These are phyloP conservation scores for Eleusine coracana DNA, from an alignment of 176 grass and related monocot genomes.

Conservation along the genomic window DNA sequence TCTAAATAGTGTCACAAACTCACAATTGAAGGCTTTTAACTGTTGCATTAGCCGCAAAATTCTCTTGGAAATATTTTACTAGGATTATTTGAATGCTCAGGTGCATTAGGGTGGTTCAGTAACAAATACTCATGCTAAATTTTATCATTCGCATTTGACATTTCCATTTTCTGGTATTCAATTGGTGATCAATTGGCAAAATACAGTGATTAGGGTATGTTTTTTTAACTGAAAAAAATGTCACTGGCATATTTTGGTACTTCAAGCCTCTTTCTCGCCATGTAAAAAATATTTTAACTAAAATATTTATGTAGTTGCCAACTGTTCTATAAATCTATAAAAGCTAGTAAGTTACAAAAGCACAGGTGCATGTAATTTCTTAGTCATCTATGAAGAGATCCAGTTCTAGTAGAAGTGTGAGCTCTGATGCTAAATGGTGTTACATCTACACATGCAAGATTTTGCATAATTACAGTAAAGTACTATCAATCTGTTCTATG, in stretches of 20 bases:
- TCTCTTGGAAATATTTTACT: slow-evolving; percentile 8
- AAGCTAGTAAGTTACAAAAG: background rate
- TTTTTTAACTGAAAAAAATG: background rate
- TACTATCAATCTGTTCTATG: background rate
- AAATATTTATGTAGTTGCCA: background rate
- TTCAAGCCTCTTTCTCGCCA: background rate
- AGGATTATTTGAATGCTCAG: background rate
- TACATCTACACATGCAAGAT: background rate
- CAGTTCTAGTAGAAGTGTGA: background rate
- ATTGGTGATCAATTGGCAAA: background rate
- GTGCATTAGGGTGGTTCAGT: background rate
- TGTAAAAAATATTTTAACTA: too few species aligned
- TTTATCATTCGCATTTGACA: background rate
- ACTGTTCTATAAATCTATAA: background rate
- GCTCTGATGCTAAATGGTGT: background rate
- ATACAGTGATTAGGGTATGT: background rate
- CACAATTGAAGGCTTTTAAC: background rate
- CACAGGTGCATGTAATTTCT: background rate
- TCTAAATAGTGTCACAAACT: background rate
- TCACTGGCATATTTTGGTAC: background rate
- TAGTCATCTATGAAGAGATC: background rate
- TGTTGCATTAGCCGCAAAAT: slow-evolving; percentile 13
- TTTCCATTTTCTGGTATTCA: background rate
- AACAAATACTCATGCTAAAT: background rate
- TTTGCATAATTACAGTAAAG: background rate